These are phyloP conservation scores for Barnettozyma pratensis DNA, from an alignment of 805 yeast species.

Conservation along the genomic window DNA sequence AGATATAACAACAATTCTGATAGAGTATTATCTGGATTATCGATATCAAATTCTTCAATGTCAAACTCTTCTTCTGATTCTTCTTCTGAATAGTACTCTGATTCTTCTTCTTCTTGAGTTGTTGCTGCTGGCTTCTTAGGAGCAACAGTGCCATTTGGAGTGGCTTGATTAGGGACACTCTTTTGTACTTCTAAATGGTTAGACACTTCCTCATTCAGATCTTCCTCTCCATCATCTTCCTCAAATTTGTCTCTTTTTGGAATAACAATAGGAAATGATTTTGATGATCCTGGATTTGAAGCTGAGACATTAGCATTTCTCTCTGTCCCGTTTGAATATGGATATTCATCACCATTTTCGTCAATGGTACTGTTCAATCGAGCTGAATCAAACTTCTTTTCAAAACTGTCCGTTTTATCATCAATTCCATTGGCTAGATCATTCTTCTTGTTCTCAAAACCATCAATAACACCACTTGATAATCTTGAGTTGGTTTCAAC, in stretches of 20 bases:
- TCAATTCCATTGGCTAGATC: too few species aligned
- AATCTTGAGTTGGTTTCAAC: too few species aligned
- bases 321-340: too few species aligned
- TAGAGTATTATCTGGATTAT: constrained; percentile 84
- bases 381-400: too few species aligned
- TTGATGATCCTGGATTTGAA: too few species aligned
- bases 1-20: constrained; percentile 77
- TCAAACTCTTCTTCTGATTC: constrained; percentile 42
- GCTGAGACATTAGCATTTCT: too few species aligned
- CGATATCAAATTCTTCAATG: constrained; percentile 71
- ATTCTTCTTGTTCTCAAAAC: too few species aligned
- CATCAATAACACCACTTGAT: too few species aligned
- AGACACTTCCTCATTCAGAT: neutral
- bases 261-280: neutral
- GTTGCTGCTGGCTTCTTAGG: neutral
- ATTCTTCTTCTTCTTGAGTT: constrained; percentile 4
- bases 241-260: neutral
- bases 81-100: constrained; percentile 1
- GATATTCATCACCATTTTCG: too few species aligned
- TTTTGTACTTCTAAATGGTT: neutral
- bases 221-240: neutral
- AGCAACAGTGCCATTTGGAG: neutral
- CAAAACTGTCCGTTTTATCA: too few species aligned
- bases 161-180: neutral
- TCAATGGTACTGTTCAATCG: too few species aligned